Base-by-base conservation (phyloP, 2,329 filamentous ascomycete species). In the Fulvia fulva region DNA sequence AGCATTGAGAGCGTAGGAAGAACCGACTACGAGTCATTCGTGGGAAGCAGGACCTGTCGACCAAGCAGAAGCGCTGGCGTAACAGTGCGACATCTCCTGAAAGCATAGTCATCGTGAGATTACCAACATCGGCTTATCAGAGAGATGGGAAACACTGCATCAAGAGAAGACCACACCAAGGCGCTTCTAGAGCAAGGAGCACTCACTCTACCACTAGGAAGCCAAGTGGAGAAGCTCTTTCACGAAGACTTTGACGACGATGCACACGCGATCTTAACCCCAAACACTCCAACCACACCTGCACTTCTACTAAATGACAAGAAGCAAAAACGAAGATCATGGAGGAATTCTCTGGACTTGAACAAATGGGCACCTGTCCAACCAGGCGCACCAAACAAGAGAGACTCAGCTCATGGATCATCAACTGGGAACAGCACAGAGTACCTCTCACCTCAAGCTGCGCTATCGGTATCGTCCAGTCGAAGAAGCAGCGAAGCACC, bases 191-290 rank as follows among this genome's bases (percentile, higher is more conserved):
- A 50, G 14, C 28, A 55, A 50, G 21, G 45, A 41, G n/a, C 32
- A 7, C 19, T 34, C 25, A 50, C 25, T 4, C 28, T 55, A 11
- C 53, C 53, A n/a, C n/a, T 55, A 22, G 53, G 53, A 22, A 55
- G 53, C 28, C 43, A 55, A 46, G 53, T 55, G 2, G 53, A 55
- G 32, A 55, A 34, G 26, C 22, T 55, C 11, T 55, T 55, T 22
- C 32, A 55, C 32, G 53, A 55, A 22, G 53, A 55, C 22, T 50
- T 55, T 21, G 45, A 55, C 37, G 19, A 41, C 26, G 25, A 50
- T 32, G 47, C 47, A 11, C 47, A 32, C 16, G 47, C 47, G 26
- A 50, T 32, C 23, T 16, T 50, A 26, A 50, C 50, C 21, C 30
- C 50, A 3, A 22, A n/a, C 41, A 30, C 52, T 21, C 37, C 52